These are phyloP conservation scores for Arbutus unedo DNA, from an alignment of 148 eudicot species.

Conservation along the genomic window DNA sequence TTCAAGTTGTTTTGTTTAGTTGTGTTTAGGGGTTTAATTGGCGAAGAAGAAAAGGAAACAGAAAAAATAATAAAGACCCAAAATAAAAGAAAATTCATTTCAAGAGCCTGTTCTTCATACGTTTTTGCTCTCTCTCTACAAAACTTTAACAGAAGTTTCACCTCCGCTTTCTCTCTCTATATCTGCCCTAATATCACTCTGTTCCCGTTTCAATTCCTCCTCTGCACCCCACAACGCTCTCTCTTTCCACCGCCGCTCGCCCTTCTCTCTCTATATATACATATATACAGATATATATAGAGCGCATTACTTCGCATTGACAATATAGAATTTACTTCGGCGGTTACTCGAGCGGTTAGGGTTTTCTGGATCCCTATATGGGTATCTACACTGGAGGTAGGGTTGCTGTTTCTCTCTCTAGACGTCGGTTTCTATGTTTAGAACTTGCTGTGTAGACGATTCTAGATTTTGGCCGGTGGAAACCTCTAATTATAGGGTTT, in stretches of 20 bases:
- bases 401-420: neutral
- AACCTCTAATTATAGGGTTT: constrained; percentile 14
- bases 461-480: constrained; percentile 10
- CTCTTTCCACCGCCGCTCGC: neutral
- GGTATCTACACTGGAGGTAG: constrained; percentile 12
- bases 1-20: neutral
- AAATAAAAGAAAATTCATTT: constrained; percentile 7
- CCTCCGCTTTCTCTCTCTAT: constrained; percentile 4
- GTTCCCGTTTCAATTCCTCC: constrained; percentile 7
- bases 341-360: constrained; percentile 25
- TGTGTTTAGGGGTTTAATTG: neutral
- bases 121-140: neutral
- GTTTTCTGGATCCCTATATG: constrained; percentile 18
- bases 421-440: neutral
- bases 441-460: neutral
- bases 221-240: constrained; percentile 5
- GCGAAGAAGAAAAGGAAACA: neutral
- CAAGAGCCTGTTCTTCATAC: constrained; percentile 14
- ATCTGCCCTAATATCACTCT: constrained; percentile 21
- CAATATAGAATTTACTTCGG: neutral
- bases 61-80: neutral
- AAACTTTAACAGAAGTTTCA: neutral
- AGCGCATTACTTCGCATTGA: neutral
- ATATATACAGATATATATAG: neutral
- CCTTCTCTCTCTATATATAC: neutral